phyloP scores from a whole-genome alignment of 768 basidiomycete species.

The Artomyces pyxidatus region DNA sequence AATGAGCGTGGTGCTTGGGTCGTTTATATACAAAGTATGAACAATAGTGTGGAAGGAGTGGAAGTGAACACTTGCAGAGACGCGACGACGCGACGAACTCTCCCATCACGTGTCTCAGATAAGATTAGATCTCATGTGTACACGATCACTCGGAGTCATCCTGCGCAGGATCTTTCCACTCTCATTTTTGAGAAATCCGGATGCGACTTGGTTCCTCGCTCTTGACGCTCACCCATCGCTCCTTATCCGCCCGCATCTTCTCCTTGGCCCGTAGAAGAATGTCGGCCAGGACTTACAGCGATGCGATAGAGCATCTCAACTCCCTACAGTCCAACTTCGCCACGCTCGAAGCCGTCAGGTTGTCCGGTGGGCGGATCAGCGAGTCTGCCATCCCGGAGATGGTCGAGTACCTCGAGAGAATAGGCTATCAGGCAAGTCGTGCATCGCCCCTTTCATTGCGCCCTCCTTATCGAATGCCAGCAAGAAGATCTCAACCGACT shows the following conservation, averaged over 20 bases:
- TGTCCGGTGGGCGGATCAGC: slow-evolving; percentile 53
- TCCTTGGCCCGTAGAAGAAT: slow-evolving; percentile 31
- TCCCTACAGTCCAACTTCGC: slow-evolving; percentile 90
- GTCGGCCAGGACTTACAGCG: slow-evolving; percentile 59
- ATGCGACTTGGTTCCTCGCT: background rate
- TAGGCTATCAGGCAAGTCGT: slow-evolving; percentile 72
- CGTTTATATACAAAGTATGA: too few species aligned
- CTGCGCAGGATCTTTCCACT: background rate
- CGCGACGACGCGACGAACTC: too few species aligned
- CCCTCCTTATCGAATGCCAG: slow-evolving; percentile 30
- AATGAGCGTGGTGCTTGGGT: too few species aligned
- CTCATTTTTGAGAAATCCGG: too few species aligned
- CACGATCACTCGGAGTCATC: background rate
- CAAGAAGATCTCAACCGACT: slow-evolving; percentile 75
- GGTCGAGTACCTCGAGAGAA: slow-evolving; percentile 79
- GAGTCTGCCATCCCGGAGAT: slow-evolving; percentile 77
- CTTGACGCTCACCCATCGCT: background rate
- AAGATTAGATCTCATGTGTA: background rate
- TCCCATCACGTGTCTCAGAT: background rate
- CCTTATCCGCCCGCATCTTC: background rate
- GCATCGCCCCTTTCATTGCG: slow-evolving; percentile 8
- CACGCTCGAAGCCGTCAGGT: slow-evolving; percentile 75
- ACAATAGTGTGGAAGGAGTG: too few species aligned
- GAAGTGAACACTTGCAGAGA: too few species aligned
- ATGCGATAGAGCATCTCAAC: slow-evolving; percentile 69